Percentiles rank a stretch among this genome's conserved stretches.
Conservation (phyloP, 2,329 filamentous ascomycete species). For the Colletotrichum incanum region DNA sequence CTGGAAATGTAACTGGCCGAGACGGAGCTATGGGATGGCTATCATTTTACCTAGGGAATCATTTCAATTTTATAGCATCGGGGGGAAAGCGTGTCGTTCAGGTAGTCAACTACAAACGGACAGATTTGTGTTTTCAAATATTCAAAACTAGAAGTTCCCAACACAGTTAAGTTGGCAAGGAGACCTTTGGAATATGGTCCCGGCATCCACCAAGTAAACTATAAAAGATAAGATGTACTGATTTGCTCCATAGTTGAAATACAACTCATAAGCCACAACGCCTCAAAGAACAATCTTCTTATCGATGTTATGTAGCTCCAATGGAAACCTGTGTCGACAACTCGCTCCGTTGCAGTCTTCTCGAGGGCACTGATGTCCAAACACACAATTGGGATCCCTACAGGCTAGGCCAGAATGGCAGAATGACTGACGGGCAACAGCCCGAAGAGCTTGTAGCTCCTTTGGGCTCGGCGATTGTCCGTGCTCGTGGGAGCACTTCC, state of each 20-base stretch:
- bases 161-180: neutral
- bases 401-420: slow-evolving; percentile 51
- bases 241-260: too few relatives aligned
- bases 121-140: neutral
- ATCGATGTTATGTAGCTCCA: slow-evolving; percentile 45
- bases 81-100: neutral
- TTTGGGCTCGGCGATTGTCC: slow-evolving; percentile 43
- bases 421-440: slow-evolving; percentile 49
- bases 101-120: neutral
- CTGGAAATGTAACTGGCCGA: neutral
- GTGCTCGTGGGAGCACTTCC: slow-evolving; percentile 50
- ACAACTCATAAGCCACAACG: neutral
- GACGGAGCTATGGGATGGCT: neutral
- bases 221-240: too few relatives aligned
- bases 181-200: neutral
- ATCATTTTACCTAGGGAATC: neutral
- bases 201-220: too few relatives aligned
- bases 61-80: neutral
- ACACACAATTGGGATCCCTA: slow-evolving; percentile 44
- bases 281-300: neutral
- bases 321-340: slow-evolving; percentile 42
- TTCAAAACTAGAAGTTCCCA: neutral
- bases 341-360: slow-evolving; percentile 33
- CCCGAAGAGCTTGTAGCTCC: slow-evolving; percentile 49
- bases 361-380: slow-evolving; percentile 46